Evolutionary conservation across 2,329 filamentous ascomycete genomes (phyloP).

Genomic region (Talaromyces sp.): DNA sequence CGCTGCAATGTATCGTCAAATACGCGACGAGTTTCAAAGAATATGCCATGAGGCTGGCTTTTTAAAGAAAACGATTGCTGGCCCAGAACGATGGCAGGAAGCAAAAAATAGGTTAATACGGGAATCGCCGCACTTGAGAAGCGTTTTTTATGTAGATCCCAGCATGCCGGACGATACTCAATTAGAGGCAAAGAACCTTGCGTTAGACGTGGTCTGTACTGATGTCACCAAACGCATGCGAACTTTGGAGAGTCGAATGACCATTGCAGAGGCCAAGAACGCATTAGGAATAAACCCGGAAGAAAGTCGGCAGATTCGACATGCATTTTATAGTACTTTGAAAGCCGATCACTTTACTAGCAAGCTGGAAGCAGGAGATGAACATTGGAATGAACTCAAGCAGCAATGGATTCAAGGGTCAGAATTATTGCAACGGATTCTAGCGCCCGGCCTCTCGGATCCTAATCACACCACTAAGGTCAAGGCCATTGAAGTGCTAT

Average conservation of each 20-base stretch:
- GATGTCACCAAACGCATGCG: conserved; percentile 80
- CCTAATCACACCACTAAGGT: conserved; percentile 54
- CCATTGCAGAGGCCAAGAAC: conserved; percentile 71
- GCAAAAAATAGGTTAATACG: conserved; percentile 65
- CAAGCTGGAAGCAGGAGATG: conserved; percentile 68
- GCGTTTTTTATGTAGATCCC: conserved; percentile 57
- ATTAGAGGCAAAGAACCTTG: conserved; percentile 61
- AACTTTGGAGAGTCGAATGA: conserved; percentile 62
- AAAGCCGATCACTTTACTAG: conserved; percentile 65
- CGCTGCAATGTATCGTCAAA: conserved; percentile 58
- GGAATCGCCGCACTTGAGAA: conserved; percentile 61
- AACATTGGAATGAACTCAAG: conserved; percentile 70
- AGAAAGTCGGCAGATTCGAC: conserved; percentile 63
- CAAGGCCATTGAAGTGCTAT: conserved; percentile 67
- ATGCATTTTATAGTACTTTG: conserved; percentile 64
- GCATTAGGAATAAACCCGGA: conserved; percentile 65
- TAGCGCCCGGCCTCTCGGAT: conserved; percentile 52
- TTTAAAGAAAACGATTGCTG: conserved; percentile 71
- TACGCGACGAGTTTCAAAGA: conserved; percentile 64
- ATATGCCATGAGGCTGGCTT: conserved; percentile 68
- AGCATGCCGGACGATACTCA: conserved; percentile 51
- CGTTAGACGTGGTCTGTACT: conserved; percentile 73
- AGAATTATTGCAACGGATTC: conserved; percentile 52
- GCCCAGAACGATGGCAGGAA: conserved; percentile 68
- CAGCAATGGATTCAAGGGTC: conserved; percentile 62